Base-by-base conservation (phyloP, 495 filamentous ascomycete genomes). In the Penicillium longicatenatum region DNA sequence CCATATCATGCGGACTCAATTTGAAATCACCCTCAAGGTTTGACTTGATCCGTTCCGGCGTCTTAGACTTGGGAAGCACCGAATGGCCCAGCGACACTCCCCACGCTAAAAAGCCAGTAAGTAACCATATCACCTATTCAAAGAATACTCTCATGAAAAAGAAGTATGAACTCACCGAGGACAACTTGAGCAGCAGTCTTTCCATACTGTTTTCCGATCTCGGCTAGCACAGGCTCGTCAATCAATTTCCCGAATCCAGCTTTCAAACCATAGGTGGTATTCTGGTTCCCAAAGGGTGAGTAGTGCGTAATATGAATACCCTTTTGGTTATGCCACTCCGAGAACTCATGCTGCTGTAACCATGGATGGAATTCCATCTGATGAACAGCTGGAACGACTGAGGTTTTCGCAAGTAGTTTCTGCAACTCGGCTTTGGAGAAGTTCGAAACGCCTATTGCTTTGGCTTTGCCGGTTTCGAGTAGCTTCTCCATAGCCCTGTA, bases 271-370 rank as follows among this genome's bases (percentile, higher is more conserved):
- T 90, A 92, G 20, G 82, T 73, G 47, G 79, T 73, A 63, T 90
- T 90, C 67, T 84, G 83, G 66, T 92, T 91, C 35, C 86, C 89
- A 30, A 91, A 86, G 2, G 87, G 86, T 16, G 82, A 86, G 67
- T 89, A 90, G 24, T 84, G 83, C 39, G 80, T 84, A 31, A 89
- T 70, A 59, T 84, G 83, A 53, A 90, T 86, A 10, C 80, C 80
- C 48, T 81, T 77, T 6, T 65, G 61, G 52, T 75, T 75, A 61
- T 84, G 80, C 62, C 67, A 89, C n/a, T 83, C 70, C 22, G 67
- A 67, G 56, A 89, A 88, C 0, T 73, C 73, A 17, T 70, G 69
- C 64, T 89, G 85, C 68, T 88, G 85, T 33, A 89, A 69, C 73
- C 74, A 83, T 9, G 85, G 85, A 59, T 88, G 83, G 11, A 69